Conservation (phyloP, 495 filamentous ascomycete genomes). For the Sordaria brevicollis region DNA sequence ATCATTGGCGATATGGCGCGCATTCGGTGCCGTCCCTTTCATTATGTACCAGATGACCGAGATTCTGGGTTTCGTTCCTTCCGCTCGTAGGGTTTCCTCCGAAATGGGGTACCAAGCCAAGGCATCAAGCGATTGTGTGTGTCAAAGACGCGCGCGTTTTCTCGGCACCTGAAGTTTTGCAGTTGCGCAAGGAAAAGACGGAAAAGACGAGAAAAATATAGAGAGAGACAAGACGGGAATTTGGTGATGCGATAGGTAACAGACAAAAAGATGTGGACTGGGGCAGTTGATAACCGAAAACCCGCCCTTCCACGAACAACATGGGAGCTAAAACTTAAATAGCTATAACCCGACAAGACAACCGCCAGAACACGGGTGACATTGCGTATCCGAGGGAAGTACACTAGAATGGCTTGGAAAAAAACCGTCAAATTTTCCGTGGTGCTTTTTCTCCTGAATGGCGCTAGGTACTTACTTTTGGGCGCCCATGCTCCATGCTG, state of each 20-base stretch:
- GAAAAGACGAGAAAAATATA: too few relatives aligned
- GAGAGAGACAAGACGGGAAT: not conserved
- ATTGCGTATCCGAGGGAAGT: not conserved
- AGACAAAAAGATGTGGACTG: not conserved
- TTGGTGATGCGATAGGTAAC: not conserved
- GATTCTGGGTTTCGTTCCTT: not conserved
- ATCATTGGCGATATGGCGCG: not conserved
- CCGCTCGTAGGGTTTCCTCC: not conserved
- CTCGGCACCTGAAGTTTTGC: not conserved
- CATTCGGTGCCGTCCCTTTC: not conserved
- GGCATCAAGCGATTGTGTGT: too few relatives aligned
- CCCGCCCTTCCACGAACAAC: not conserved
- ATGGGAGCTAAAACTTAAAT: not conserved
- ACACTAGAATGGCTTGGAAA: not conserved
- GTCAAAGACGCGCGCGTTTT: not conserved
- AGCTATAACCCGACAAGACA: not conserved
- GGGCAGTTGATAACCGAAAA: not conserved
- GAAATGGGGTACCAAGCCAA: not conserved
- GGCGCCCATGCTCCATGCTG: not conserved
- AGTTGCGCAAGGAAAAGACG: not conserved
- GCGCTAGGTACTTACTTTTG: not conserved
- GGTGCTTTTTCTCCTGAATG: not conserved
- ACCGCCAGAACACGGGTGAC: not conserved
- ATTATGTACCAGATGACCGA: not conserved
- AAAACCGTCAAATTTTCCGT: not conserved